Conservation (phyloP, 140 eudicot genomes). For the Bidens hawaiensis region DNA sequence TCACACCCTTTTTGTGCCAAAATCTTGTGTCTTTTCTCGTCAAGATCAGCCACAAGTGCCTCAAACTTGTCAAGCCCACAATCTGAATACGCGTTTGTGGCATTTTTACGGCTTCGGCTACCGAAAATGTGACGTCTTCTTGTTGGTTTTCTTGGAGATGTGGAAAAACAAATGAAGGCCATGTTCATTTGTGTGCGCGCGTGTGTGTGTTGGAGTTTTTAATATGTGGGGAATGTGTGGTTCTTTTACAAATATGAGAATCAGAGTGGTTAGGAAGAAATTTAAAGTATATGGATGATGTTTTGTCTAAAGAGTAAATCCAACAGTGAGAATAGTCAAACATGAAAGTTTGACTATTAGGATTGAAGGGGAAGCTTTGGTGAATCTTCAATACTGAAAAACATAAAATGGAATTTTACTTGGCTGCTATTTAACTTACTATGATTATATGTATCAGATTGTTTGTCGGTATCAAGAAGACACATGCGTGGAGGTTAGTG, state of each 20-base stretch:
- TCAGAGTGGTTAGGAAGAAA: slow-evolving; percentile 5
- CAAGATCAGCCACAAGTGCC: slow-evolving; percentile 62
- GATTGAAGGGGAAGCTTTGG: slow-evolving; percentile 12
- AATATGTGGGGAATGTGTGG: slow-evolving; percentile 1
- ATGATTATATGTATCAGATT: too few relatives aligned
- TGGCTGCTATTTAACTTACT: too few relatives aligned
- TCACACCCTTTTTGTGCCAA: slow-evolving; percentile 44
- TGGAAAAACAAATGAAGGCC: slow-evolving; percentile 31
- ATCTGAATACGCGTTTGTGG: slow-evolving; percentile 47
- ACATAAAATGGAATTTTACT: too few relatives aligned
- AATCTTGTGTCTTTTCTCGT: slow-evolving; percentile 43
- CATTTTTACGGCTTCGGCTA: slow-evolving; percentile 16
- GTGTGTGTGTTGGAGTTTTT: too few relatives aligned
- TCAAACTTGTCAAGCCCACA: slow-evolving; percentile 62
- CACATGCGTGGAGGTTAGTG: too few relatives aligned
- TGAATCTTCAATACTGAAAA: slow-evolving; percentile 19
- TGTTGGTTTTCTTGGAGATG: slow-evolving; percentile 17
- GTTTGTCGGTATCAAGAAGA: too few relatives aligned
- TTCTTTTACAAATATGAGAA: slow-evolving; percentile 3
- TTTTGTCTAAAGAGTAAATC: slow-evolving; percentile 21
- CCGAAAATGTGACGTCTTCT: slow-evolving; percentile 17
- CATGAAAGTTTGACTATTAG: slow-evolving; percentile 17
- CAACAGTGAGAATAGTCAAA: slow-evolving; percentile 33
- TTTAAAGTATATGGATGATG: slow-evolving; percentile 15
- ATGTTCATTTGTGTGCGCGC: neutral